Base-by-base conservation (phyloP, 331 rosid genomes). In the Cydonia oblonga region DNA sequence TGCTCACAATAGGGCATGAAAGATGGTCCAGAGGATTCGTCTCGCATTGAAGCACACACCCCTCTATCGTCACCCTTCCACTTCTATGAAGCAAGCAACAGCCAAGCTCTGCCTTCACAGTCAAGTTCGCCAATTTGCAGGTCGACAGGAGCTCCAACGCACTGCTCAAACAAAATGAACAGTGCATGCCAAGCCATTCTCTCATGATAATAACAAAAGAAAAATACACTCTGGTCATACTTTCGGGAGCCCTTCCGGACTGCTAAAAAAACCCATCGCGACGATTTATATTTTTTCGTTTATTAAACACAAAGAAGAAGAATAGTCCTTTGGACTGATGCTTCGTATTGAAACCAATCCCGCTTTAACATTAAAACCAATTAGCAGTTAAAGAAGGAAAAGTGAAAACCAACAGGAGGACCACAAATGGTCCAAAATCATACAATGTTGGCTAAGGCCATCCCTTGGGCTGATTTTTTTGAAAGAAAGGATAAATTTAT, bases 51-150 rank as follows among this genome's bases (percentile, higher is more conserved):
- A 91, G 97, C 71, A 93, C 78, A 70, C 97, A 91, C 46, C 86
- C 91, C 76, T 91, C 96, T 28, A 93, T 79, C 1, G 90, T 93
- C 26, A 91, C 84, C 77, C 96, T 90, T 84, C 97, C 97, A 33
- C 74, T 89, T 69, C 97, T 85, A 79, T 93, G 97, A 53, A 93
- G 95, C 85, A 91, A 84, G 85, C 96, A 93, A 71, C 92, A 91
- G 59, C 97, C 97, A 35, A 93, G 98, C 84, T 93, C 96, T 9
- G 96, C 92, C 85, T 81, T 93, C 79, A 89, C 98, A 1, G 92
- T 86, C 71, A 93, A 74, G 78, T 93, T 93, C 18, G 97, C 85
- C 77, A 93, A 76, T 75, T 93, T 93, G 89, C 98, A 87, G 63
- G 91, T 89, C 30, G 92, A 90, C 62, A 87, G 88, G 73, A 93